phyloP scores from a whole-genome alignment of 2,329 filamentous ascomycete species.

The Kalmusia sp. region DNA sequence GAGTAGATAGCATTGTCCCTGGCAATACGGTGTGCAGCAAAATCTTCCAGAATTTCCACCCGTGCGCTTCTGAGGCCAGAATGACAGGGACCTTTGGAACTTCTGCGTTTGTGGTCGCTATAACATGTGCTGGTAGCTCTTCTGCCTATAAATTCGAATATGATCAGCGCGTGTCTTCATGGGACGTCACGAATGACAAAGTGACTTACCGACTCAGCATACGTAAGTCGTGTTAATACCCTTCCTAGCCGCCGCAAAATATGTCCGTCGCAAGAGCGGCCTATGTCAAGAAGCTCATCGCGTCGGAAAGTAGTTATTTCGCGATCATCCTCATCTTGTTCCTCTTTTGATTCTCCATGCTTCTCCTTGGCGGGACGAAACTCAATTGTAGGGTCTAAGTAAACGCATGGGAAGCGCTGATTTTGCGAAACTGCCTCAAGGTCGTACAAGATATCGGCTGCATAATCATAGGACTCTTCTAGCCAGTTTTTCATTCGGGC shows the following conservation, averaged over 20 bases:
- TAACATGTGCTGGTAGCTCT: constrained; percentile 56
- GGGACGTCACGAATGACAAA: too few species aligned
- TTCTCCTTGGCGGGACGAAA: constrained; percentile 16
- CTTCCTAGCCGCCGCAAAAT: constrained; percentile 58
- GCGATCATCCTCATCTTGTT: constrained; percentile 27
- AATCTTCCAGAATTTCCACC: constrained; percentile 56
- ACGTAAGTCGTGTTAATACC: constrained; percentile 57
- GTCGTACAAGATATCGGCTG: constrained; percentile 50
- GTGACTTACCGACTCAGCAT: constrained; percentile 40
- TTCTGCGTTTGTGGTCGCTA: constrained; percentile 29
- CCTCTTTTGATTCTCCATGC: constrained; percentile 16
- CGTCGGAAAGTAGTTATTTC: constrained; percentile 50
- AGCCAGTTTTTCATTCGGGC: constrained; percentile 56
- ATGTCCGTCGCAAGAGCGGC: constrained; percentile 57
- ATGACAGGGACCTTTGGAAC: constrained; percentile 55
- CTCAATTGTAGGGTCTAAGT: constrained; percentile 57
- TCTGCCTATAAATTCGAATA: constrained; percentile 26
- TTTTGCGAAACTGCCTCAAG: constrained; percentile 48
- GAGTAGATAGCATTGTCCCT: constrained; percentile 55
- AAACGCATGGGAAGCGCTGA: constrained; percentile 57
- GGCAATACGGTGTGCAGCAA: constrained; percentile 58
- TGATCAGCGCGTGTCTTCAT: too few species aligned
- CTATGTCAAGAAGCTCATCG: constrained; percentile 59
- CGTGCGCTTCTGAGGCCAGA: constrained; percentile 46
- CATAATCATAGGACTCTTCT: constrained; percentile 60